A percentile compares a stretch with the other conserved stretches of the same genome.
phyloP scores from a whole-genome alignment of 495 filamentous ascomycete genomes.

The Daldinia childiae region DNA sequence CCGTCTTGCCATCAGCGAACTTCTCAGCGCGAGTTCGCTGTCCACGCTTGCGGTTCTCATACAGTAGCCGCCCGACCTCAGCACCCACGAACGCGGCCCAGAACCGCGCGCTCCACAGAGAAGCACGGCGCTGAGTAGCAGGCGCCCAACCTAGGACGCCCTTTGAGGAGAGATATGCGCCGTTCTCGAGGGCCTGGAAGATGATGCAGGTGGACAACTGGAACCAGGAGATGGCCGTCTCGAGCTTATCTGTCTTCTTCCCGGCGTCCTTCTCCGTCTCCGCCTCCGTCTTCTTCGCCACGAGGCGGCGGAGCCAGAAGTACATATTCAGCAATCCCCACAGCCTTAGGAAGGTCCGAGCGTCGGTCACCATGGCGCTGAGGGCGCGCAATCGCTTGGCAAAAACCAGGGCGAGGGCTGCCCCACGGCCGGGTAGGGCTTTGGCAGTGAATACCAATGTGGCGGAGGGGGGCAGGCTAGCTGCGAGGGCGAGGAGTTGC shows the following conservation, averaged over 20 bases:
- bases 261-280: conserved; percentile 2
- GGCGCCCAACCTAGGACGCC: conserved; percentile 70
- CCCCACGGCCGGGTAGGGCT: conserved; percentile 48
- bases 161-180: conserved; percentile 76
- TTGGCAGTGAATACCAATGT: conserved; percentile 50
- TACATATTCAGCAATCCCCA: conserved; percentile 84
- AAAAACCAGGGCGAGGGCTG: conserved; percentile 53
- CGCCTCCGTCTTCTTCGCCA: conserved; percentile 40
- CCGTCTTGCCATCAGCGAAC: conserved; percentile 50
- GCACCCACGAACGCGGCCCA: conserved; percentile 83
- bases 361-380: conserved; percentile 65
- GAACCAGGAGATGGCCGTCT: conserved; percentile 65
- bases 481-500: conserved; percentile 53
- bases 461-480: conserved; percentile 49
- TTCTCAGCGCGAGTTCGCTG: conserved; percentile 41
- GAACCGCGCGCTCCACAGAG: conserved; percentile 78
- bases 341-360: conserved; percentile 77
- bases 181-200: conserved; percentile 87
- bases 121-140: conserved; percentile 62
- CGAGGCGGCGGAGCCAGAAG: conserved; percentile 69
- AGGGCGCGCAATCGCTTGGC: conserved; percentile 60
- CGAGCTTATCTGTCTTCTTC: conserved; percentile 48
- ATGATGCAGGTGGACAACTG: conserved; percentile 72
- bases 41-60: conserved; percentile 49
- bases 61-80: conserved; percentile 72